These are phyloP conservation scores for Penicillium fuscoglaucum DNA, from an alignment of 2,329 filamentous ascomycete genomes.

Conservation along the genomic window DNA sequence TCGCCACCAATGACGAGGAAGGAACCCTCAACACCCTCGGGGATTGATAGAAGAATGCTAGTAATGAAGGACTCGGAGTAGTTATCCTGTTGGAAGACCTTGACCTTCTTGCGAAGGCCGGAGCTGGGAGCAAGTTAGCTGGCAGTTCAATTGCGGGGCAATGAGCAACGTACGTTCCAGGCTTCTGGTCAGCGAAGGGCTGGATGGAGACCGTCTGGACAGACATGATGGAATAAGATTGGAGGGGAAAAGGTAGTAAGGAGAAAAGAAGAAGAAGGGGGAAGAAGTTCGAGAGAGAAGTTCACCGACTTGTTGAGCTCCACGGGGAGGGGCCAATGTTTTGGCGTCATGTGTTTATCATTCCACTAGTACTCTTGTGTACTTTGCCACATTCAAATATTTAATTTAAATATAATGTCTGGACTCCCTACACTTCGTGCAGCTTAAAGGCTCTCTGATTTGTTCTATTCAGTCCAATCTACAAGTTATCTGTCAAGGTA, in stretches of 20 bases:
- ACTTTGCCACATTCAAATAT: background rate
- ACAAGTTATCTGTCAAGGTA: background rate
- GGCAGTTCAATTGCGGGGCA: conserved; percentile 3
- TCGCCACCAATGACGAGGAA: conserved; percentile 97
- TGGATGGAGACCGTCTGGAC: conserved; percentile 66
- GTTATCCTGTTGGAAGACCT: conserved; percentile 90
- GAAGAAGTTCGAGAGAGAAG: conserved; percentile 11
- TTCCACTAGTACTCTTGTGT: conserved; percentile 13
- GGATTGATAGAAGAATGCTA: conserved; percentile 93
- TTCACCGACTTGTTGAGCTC: conserved; percentile 30
- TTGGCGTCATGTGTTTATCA: conserved; percentile 31
- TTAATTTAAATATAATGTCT: background rate
- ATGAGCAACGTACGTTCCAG: conserved; percentile 79
- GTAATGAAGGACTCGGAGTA: conserved; percentile 96
- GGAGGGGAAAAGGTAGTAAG: conserved; percentile 7
- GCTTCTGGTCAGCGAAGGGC: conserved; percentile 95
- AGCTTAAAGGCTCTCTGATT: background rate
- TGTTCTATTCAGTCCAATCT: background rate
- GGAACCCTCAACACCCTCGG: conserved; percentile 82
- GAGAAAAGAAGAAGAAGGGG: conserved; percentile 7
- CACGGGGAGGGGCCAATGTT: conserved; percentile 18
- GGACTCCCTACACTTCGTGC: background rate
- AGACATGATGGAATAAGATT: conserved; percentile 9
- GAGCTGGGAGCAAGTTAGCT: conserved; percentile 60
- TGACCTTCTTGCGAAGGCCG: conserved; percentile 98